Base-by-base conservation (phyloP, 495 filamentous ascomycete genomes). In the Neohortaea acidophila region DNA sequence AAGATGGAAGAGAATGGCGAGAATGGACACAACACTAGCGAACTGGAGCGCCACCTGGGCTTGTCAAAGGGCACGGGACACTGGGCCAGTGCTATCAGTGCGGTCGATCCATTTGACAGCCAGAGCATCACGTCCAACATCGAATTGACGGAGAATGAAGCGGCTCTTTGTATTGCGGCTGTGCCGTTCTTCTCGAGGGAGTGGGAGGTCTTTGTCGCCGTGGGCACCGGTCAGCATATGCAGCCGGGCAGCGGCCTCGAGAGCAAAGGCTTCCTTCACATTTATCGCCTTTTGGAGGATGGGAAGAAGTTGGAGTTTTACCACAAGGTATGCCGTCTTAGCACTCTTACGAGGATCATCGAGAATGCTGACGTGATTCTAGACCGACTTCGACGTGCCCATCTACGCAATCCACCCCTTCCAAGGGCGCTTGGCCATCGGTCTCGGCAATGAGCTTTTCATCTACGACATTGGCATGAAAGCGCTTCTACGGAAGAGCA, bases 31-130 rank as follows among this genome's bases (percentile, higher is more conserved):
- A 25, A 19, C 7, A 11, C 27, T 10, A 26, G 23, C 4, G 46
- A 39, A 15, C 18, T 44, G 22, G 40, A 44, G 36, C 23, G 79
- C 45, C 81, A 94, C 2, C 94, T 96, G 56, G 91, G 91, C 0
- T 83, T 94, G 52, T 81, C 89, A 28, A 72, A 76, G 21, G 84
- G 70, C 8, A 68, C 66, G 48, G 79, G 83, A 11, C 77, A 91
- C 45, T 99, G 91, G 91, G 84, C 91, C 19, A 93, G 84, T 14
- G 94, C 85, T 54, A 82, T 99, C 44, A 80, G 81, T 49, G 67
- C 94, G 11, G 66, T 96, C 14, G 91, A 97, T 49, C 87, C 91
- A 0, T 39, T 87, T 12, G 66, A 64, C 28, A 69, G 81, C 24
- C 83, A 87, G 48, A 60, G 64, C 1, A 75, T 84, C 4, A 59